Evolutionary conservation across 495 filamentous ascomycete genomes (phyloP), one percentile per base, ranked within the genome.

Genomic region (Lasiosphaeris hirsuta): DNA sequence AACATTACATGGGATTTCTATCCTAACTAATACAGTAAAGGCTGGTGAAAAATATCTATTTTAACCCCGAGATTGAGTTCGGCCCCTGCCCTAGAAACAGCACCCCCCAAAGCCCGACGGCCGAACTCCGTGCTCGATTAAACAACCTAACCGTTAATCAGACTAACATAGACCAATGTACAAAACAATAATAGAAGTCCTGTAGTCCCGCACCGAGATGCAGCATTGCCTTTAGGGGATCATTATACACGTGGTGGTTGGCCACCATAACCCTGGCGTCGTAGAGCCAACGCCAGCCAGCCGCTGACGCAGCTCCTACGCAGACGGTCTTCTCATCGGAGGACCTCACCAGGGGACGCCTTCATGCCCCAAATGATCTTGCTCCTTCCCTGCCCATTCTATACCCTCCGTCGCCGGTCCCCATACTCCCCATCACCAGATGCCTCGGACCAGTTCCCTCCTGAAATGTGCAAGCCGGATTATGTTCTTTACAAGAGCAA

Each of bases 401-500:
- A 45, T 46, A 15, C 19, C 39, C 37, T 14, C 39, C 51, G 23
- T 30, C 38, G 38, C 34, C 40, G 13, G 13, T 23, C 18, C 42
- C 40, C 53, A 45, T 55, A 30, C 2, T 30, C 23, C 23, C 23
- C 23, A 30, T 30, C 23, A 2, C 23, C 23, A 30, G 23, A 30
- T 30, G 23, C 23, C 23, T 30, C 23, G 23, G 23, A 30, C 23
- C 23, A 30, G 23, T 30, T 30, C 23, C 23, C 23, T 30, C 23
- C 23, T 5, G 23, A 30, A 30, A 30, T 30, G 23, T 30, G 23
- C 23, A 30, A 30, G 23, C 23, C 23, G 23, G 11, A 13, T 2
- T 17, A 52, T 17, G 34, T 34, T 34, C 14, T 40, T 74, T 86
- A 99, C 69, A 99, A 82, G 66, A 97, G 77, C 63, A 99, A 79